Percentiles rank a stretch among this genome's conserved stretches.
Conservation (phyloP, 192 early-diverging fungal species). For the Geosiphon pyriformis region DNA sequence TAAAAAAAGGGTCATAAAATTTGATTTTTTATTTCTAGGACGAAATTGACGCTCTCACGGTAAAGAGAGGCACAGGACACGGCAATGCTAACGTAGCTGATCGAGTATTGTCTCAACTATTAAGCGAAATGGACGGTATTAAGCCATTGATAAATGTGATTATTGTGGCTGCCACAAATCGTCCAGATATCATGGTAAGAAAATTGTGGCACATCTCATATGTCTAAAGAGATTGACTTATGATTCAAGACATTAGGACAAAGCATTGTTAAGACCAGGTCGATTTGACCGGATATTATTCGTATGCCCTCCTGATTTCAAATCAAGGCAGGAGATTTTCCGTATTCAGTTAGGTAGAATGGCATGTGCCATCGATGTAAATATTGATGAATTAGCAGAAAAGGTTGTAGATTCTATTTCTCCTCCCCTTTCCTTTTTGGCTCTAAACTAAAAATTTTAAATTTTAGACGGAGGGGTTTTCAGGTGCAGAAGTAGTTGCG, state of each 20-base stretch:
- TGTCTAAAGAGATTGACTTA: neutral
- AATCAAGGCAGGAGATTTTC: conserved; percentile 76
- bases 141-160: conserved; percentile 94
- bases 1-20: neutral
- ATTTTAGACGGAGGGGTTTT: conserved; percentile 76
- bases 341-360: conserved; percentile 69
- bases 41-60: conserved; percentile 95
- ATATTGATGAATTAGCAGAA: conserved; percentile 55
- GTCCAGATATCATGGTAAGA: conserved; percentile 87
- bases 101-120: conserved; percentile 89
- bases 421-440: neutral
- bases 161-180: conserved; percentile 95
- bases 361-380: conserved; percentile 62
- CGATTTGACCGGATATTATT: conserved; percentile 94
- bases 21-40: conserved; percentile 50
- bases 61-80: conserved; percentile 64
- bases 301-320: conserved; percentile 82
- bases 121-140: conserved; percentile 94
- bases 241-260: conserved; percentile 54
- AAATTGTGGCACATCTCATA: neutral
- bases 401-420: conserved; percentile 33
- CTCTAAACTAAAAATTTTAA: neutral
- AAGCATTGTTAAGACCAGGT: conserved; percentile 87
- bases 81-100: conserved; percentile 82
- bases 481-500: conserved; percentile 90